phyloP scores from a whole-genome alignment of 768 basidiomycete species.

The Mycena filopes region DNA sequence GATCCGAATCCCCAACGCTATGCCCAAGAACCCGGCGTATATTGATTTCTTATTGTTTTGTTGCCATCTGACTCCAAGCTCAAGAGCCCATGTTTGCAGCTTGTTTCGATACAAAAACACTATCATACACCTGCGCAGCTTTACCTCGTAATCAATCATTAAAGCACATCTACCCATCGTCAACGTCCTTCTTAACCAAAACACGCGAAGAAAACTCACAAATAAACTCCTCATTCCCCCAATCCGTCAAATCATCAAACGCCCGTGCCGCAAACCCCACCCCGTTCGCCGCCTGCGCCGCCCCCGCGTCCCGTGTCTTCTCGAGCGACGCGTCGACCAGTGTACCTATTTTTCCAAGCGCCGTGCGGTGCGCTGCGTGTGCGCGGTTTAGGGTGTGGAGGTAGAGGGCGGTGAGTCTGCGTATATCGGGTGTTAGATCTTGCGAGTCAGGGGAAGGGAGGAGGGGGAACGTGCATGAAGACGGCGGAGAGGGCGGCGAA shows the following conservation, averaged over 20 bases:
- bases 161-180: too few relatives aligned
- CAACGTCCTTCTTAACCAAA: too few relatives aligned
- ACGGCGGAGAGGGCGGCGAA: conserved; percentile 20
- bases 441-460: neutral
- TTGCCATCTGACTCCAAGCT: too few relatives aligned
- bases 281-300: conserved; percentile 32
- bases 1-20: too few relatives aligned
- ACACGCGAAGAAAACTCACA: neutral
- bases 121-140: too few relatives aligned
- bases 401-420: conserved; percentile 18
- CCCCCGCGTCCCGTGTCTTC: neutral
- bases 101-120: too few relatives aligned
- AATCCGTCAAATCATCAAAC: conserved; percentile 33
- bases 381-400: conserved; percentile 25
- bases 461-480: conserved; percentile 4
- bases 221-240: conserved; percentile 33
- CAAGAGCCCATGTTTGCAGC: too few relatives aligned
- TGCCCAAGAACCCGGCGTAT: too few relatives aligned
- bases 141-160: too few relatives aligned
- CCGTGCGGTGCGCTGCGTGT: conserved; percentile 16
- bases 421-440: neutral
- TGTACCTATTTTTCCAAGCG: neutral
- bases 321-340: too few relatives aligned
- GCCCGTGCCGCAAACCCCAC: conserved; percentile 23
- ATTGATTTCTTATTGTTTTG: too few relatives aligned